These are phyloP conservation scores for Cylindrodendrum hubeiense DNA, from an alignment of 2,329 filamentous ascomycete genomes.

Conservation along the genomic window DNA sequence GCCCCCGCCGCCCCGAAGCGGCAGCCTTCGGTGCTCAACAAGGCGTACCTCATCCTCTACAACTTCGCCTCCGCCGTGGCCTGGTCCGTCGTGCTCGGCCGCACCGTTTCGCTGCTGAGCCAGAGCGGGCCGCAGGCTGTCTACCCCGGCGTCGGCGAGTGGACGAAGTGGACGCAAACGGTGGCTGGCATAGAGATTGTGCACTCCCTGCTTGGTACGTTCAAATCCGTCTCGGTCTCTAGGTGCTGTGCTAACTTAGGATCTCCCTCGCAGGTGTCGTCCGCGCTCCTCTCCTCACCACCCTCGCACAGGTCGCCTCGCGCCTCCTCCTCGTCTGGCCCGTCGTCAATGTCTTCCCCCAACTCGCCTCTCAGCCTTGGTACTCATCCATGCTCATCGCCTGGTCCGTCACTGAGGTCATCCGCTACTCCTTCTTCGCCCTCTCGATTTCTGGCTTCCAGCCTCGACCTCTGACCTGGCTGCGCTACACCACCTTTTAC, in stretches of 20 bases:
- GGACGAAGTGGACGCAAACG: conserved; percentile 85
- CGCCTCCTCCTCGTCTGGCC: conserved; percentile 92
- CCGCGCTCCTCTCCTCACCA: conserved; percentile 86
- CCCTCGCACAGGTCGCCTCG: conserved; percentile 88
- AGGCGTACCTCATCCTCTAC: conserved; percentile 84
- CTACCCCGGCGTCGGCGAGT: conserved; percentile 72
- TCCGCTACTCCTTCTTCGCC: conserved; percentile 93
- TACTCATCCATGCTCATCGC: conserved; percentile 86
- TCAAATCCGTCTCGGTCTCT: not conserved
- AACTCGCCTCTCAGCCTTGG: conserved; percentile 68
- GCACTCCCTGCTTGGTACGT: conserved; percentile 81
- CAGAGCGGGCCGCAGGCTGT: conserved; percentile 69
- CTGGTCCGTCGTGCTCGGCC: conserved; percentile 82
- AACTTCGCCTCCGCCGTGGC: conserved; percentile 82
- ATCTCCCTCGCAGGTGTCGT: conserved; percentile 75
- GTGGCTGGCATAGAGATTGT: conserved; percentile 85
- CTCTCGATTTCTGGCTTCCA: conserved; percentile 74
- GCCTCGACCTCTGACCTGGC: conserved; percentile 78
- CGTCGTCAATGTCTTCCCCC: conserved; percentile 80
- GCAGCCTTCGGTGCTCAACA: conserved; percentile 57
- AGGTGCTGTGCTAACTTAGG: conserved; percentile 8
- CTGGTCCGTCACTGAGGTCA: conserved; percentile 92
- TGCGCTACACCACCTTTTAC: conserved; percentile 93
- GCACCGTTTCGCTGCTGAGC: conserved; percentile 69
- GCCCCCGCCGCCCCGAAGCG: conserved; percentile 38